Base-by-base conservation (phyloP, 2,329 filamentous ascomycete species). In the Helotiales sp. region DNA sequence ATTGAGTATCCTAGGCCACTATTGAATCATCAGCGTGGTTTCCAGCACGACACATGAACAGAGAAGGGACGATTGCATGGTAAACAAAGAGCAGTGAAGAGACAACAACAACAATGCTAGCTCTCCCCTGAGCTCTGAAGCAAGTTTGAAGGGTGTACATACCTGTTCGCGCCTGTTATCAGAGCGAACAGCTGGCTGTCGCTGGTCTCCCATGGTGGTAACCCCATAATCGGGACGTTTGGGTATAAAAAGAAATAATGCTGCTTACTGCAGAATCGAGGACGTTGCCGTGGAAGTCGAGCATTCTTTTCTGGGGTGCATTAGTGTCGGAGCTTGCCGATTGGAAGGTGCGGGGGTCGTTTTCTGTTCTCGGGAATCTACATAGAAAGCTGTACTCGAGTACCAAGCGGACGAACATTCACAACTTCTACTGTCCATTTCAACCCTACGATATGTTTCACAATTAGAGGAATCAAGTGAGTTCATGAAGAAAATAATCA, bases 151-250 rank as follows among this genome's bases (percentile, higher is more conserved):
- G 46, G 12, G 17, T 38, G n/a, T 15, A 25, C 47, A 69, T 81
- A 93, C 91, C 90, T 93, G 74, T 96, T 96, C 33, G 90, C 90
- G 53, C 91, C 91, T 0, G 91, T 96, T 38, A 96, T 84, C 36
- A 96, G 78, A 8, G 91, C 84, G 70, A 84, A 85, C 47, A 80
- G 73, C 67, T 82, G 81, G 49, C 69, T 79, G 27, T 69, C 65
- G 57, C 70, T 71, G 24, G 65, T 67, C 60, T 70, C 69, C 70
- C 70, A 72, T 48, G 70, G 70, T 55, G 70, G 65, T 50, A 71
- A 50, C 12, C 69, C 69, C 69, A 72, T 72, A 30, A 17, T 48
- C 5, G 3, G 13, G 27, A 48, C 2, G 7, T 19, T 48, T 12
- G 22, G 22, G 15, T 25, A 25, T 27, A 13, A 10, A 25, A 24